Evolutionary conservation across 2,329 filamentous ascomycete species (phyloP), one percentile per base, ranked within the genome.

Genomic region (Plectosphaerella plurivora): DNA sequence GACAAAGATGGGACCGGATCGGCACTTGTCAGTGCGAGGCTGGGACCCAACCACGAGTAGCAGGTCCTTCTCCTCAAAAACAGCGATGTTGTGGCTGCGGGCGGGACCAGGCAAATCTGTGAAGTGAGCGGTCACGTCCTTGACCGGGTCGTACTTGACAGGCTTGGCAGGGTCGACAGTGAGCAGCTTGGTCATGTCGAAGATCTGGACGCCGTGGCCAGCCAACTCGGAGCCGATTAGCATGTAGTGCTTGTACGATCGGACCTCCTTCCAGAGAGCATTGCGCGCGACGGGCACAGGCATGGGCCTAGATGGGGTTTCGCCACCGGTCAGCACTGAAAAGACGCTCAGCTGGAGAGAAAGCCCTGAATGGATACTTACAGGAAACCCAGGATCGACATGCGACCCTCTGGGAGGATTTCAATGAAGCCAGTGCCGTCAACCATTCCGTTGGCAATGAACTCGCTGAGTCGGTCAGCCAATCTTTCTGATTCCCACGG

Each of bases 161-260:
- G 60, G 68, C 12, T 62, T 67, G 14, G 69, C 59, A 0, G 72
- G 68, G 57, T 74, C 65, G 45, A 79, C 58, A 18, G 63, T 62
- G 45, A 74, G 60, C 11, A 79, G 69, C 66, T 57, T 37, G 69
- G 52, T 76, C 75, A 82, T 73, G 59, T 84, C 81, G 57, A 84
- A 84, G 61, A 84, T 76, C 64, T 84, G 81, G 33, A 84, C 72
- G 36, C 77, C 76, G 59, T 83, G 81, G 51, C 66, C 61, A n/a
- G 57, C 55, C 3, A 75, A 71, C 57, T 69, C 67, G 49, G 62
- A 66, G 28, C 67, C 67, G 25, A 69, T 65, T 47, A 68, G 53
- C 51, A 61, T 55, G 53, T 59, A 63, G 55, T 61, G 56, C 58
- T 60, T 62, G 59, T 60, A 68, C 1, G 60, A 60, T 14, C 61